A percentile compares a stretch with the other conserved stretches of the same genome.
These are phyloP conservation scores for Penicillium odoratum DNA, from an alignment of 495 filamentous ascomycete genomes.

Conservation along the genomic window DNA sequence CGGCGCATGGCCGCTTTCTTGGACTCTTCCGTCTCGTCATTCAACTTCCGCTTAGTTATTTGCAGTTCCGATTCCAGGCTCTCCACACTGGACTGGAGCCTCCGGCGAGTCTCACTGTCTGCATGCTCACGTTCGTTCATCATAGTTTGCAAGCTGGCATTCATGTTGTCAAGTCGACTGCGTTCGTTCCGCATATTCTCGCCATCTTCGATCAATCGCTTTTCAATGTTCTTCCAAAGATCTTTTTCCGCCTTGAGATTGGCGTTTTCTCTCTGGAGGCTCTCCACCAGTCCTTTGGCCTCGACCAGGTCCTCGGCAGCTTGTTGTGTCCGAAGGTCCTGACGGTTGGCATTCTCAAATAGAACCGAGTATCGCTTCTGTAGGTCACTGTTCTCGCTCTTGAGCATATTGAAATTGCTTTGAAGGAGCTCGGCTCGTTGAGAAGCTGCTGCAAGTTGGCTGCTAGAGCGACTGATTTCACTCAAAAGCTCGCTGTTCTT, in stretches of 20 bases:
- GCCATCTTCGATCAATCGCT: constrained; percentile 81
- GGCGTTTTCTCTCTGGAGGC: constrained; percentile 84
- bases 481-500: constrained; percentile 81
- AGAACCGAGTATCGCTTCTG: constrained; percentile 74
- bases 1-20: constrained; percentile 77
- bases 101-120: constrained; percentile 76
- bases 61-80: constrained; percentile 74
- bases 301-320: constrained; percentile 92
- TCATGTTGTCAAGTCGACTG: constrained; percentile 71
- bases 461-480: constrained; percentile 72
- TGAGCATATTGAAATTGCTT: constrained; percentile 76
- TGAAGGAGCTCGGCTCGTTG: constrained; percentile 91
- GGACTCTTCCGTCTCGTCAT: constrained; percentile 77
- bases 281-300: constrained; percentile 75
- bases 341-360: constrained; percentile 80
- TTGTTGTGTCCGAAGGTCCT: constrained; percentile 86
- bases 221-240: constrained; percentile 88
- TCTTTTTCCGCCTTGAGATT: constrained; percentile 93
- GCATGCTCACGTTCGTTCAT: constrained; percentile 86
- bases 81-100: constrained; percentile 75
- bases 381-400: constrained; percentile 79
- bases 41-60: constrained; percentile 77
- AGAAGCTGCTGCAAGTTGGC: constrained; percentile 74
- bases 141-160: constrained; percentile 78
- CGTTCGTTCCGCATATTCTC: constrained; percentile 81